phyloP scores from a whole-genome alignment of 345 rosid species.

The Microcos paniculata region DNA sequence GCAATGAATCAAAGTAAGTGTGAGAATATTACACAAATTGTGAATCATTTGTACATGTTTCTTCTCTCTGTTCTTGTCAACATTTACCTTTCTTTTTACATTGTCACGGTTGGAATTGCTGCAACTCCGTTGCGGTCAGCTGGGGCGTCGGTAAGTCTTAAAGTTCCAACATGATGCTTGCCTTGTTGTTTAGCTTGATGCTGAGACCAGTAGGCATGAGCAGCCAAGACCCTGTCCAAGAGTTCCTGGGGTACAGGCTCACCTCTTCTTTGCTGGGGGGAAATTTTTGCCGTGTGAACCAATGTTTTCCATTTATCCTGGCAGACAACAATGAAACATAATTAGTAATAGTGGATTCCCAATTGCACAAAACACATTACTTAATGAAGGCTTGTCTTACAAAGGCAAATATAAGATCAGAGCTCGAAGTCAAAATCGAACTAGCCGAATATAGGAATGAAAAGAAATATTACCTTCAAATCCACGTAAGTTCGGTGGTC shows the following conservation, averaged over 20 bases:
- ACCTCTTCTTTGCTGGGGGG: conserved; percentile 93
- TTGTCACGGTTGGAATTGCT: conserved; percentile 22
- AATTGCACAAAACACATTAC: neutral
- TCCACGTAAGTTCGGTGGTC: conserved; percentile 84
- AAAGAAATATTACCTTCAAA: conserved; percentile 54
- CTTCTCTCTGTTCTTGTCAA: conserved; percentile 27
- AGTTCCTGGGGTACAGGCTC: conserved; percentile 96
- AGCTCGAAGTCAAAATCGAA: neutral
- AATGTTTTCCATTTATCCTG: conserved; percentile 99
- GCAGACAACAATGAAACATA: conserved; percentile 13
- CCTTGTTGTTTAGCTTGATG: conserved; percentile 72
- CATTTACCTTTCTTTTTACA: conserved; percentile 28
- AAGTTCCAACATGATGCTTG: conserved; percentile 40
- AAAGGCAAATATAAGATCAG: neutral
- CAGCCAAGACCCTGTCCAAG: conserved; percentile 81
- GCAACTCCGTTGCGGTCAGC: conserved; percentile 22
- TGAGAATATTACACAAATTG: conserved; percentile 39
- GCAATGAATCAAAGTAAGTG: conserved; percentile 45
- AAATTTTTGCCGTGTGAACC: conserved; percentile 90
- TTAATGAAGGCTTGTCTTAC: neutral
- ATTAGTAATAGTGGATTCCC: neutral
- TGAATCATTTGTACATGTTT: conserved; percentile 46
- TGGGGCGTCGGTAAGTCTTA: conserved; percentile 27
- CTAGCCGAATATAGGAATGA: neutral
- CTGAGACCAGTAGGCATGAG: conserved; percentile 82